phyloP scores from a whole-genome alignment of 768 basidiomycete species.

The Lentinula sp. region DNA sequence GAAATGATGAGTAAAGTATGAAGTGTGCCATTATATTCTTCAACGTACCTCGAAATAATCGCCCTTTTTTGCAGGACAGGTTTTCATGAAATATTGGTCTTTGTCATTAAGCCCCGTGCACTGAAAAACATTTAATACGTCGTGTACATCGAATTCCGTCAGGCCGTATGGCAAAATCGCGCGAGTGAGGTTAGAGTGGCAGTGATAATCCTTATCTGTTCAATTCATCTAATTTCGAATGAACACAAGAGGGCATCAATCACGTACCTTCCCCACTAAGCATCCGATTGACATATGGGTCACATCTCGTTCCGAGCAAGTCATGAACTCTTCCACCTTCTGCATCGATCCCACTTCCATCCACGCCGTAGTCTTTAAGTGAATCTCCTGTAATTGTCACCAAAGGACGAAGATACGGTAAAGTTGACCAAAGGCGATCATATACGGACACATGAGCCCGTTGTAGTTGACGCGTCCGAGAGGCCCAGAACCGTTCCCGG shows the following conservation, averaged over 20 bases:
- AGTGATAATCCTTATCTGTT: constrained; percentile 14
- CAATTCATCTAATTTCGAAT: not conserved
- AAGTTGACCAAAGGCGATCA: constrained; percentile 18
- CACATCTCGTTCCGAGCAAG: constrained; percentile 18
- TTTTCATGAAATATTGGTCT: constrained; percentile 18
- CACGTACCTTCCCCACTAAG: constrained; percentile 2
- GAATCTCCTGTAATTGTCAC: constrained; percentile 15
- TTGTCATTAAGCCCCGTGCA: constrained; percentile 16
- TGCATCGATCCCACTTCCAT: constrained; percentile 6
- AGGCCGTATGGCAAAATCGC: constrained; percentile 16
- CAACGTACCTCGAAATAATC: constrained; percentile 12
- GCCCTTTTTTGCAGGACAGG: constrained; percentile 15
- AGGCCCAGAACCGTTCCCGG: constrained; percentile 15
- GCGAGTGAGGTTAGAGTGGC: constrained; percentile 17
- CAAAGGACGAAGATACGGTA: constrained; percentile 16
- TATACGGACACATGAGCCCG: constrained; percentile 16
- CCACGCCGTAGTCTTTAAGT: constrained; percentile 12
- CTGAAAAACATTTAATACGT: constrained; percentile 18
- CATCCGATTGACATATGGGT: constrained; percentile 17
- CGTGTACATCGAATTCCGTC: constrained; percentile 16
- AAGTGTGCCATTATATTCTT: not conserved
- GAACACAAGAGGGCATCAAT: not conserved
- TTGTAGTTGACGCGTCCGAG: constrained; percentile 17
- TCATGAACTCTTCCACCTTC: constrained; percentile 18
- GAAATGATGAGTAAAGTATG: not conserved